phyloP scores from a whole-genome alignment of 2,329 filamentous ascomycete genomes.

The Pleoardoris graminearum region DNA sequence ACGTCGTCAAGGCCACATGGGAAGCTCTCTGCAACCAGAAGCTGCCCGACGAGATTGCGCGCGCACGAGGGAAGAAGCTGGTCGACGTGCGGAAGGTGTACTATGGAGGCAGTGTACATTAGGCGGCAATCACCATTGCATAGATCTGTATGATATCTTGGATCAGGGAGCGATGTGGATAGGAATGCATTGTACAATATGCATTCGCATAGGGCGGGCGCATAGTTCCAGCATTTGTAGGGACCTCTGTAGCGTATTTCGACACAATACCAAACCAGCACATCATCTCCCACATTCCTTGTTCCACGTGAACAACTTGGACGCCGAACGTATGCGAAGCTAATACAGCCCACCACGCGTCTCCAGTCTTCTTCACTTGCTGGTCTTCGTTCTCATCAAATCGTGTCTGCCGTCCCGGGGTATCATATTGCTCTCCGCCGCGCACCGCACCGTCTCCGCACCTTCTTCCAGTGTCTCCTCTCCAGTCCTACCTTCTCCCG shows the following conservation, averaged over 20 bases:
- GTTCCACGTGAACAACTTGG: too few species aligned
- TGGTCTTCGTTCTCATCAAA: too few species aligned
- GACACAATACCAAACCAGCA: not conserved
- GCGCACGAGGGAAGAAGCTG: slow-evolving; percentile 88
- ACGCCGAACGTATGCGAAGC: too few species aligned
- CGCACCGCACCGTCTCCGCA: too few species aligned
- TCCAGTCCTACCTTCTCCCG: slow-evolving; percentile 4
- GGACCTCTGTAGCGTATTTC: slow-evolving; percentile 24
- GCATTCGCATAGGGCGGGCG: slow-evolving; percentile 17
- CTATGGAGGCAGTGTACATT: slow-evolving; percentile 70
- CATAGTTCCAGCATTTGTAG: slow-evolving; percentile 16
- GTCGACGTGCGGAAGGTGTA: slow-evolving; percentile 97
- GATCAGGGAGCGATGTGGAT: not conserved
- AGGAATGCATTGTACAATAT: slow-evolving; percentile 17
- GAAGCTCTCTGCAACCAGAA: slow-evolving; percentile 81
- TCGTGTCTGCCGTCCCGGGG: too few species aligned
- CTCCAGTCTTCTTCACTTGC: too few species aligned
- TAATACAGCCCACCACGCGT: too few species aligned
- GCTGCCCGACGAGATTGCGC: slow-evolving; percentile 85
- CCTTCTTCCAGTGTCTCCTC: slow-evolving; percentile 9
- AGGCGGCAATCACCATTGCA: not conserved
- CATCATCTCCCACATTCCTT: too few species aligned
- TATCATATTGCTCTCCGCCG: too few species aligned
- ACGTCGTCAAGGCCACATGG: slow-evolving; percentile 90
- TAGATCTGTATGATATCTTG: slow-evolving; percentile 17